Base-by-base conservation (phyloP, 2,329 filamentous ascomycete genomes). In the Venturia pyrina region DNA sequence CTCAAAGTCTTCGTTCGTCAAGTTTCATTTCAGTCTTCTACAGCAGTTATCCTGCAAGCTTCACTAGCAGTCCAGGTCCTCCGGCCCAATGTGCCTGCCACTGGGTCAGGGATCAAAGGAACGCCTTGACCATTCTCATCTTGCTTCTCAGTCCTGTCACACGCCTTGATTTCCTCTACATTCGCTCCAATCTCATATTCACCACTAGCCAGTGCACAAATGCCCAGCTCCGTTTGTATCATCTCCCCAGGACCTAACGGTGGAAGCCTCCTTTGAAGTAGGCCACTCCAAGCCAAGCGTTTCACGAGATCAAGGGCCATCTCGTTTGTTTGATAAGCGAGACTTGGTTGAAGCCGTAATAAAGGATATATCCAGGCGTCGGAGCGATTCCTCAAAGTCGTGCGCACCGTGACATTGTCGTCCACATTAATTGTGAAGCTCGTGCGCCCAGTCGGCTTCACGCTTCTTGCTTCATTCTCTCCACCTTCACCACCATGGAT, bases 231-330 rank as follows among this genome's bases (percentile, higher is more conserved):
- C 28, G 90, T 80, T 67, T 87, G 83, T 0, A 82, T 80, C n/a
- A 77, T 83, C 57, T 83, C 79, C 5, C 85, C 83, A 0, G 86
- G 84, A 6, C 77, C 75, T 1, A 96, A 73, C 7, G 84, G 73
- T 0, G 89, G 86, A 0, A 96, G 78, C 1, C 85, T 81, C 72
- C 88, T 87, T 77, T 97, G 93, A 66, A 96, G 77, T 40, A 89
- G 87, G 1, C 93, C 93, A 69, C 91, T 93, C 88, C 91, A 95
- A 1, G 88, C 87, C 65, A 96, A 83, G 69, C 91, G 90, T 72
- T 90, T 87, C 53, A 89, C 89, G 66, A 93, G 85, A 73, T 96
- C 93, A 19, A 96, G 83, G 2, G 90, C 89, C 17, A 90, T 81
- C 67, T 86, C 87, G 63, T 85, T 82, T 0, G 89, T 85, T 19